Conservation (phyloP, 2,329 filamentous ascomycete genomes). For the Aspergillus transmontanensis region DNA sequence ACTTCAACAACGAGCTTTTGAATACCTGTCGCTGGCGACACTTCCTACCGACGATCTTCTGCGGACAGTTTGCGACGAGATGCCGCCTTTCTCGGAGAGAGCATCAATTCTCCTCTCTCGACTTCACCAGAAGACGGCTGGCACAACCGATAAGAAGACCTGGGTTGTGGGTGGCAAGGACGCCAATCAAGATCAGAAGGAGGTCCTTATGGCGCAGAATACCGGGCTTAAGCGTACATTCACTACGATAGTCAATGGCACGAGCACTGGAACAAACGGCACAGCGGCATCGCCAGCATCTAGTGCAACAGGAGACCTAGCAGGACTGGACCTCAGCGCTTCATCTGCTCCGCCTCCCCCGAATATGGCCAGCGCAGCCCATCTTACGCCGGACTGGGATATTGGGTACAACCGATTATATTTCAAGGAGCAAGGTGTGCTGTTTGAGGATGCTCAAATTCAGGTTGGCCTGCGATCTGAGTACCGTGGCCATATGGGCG, state of each 20-base stretch:
- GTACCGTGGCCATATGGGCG: constrained; percentile 93
- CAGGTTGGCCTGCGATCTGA: constrained; percentile 91
- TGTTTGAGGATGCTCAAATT: constrained; percentile 94
- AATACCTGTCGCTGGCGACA: constrained; percentile 84
- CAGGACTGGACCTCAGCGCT: constrained; percentile 76
- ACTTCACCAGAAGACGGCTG: constrained; percentile 90
- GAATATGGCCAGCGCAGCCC: constrained; percentile 88
- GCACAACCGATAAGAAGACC: constrained; percentile 90
- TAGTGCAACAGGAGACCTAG: constrained; percentile 67
- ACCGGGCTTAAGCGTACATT: constrained; percentile 85
- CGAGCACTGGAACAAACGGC: constrained; percentile 36
- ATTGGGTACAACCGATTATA: constrained; percentile 82
- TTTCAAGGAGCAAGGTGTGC: constrained; percentile 77
- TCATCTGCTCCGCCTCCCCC: constrained; percentile 62
- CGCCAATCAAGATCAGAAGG: constrained; percentile 78
- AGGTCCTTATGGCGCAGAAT: constrained; percentile 78
- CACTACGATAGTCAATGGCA: constrained; percentile 57
- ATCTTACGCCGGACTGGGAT: constrained; percentile 94
- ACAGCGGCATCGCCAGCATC: constrained; percentile 36
- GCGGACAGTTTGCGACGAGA: constrained; percentile 93
- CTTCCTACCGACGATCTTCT: constrained; percentile 88
- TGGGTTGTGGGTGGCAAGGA: constrained; percentile 98
- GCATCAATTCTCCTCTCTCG: constrained; percentile 89
- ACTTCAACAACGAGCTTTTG: constrained; percentile 92
- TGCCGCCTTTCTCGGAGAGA: constrained; percentile 96